A percentile compares a stretch with the other conserved stretches of the same genome.
Evolutionary conservation across 768 basidiomycete species (phyloP).

Genomic region (Lanmaoa pseudosensibilis): DNA sequence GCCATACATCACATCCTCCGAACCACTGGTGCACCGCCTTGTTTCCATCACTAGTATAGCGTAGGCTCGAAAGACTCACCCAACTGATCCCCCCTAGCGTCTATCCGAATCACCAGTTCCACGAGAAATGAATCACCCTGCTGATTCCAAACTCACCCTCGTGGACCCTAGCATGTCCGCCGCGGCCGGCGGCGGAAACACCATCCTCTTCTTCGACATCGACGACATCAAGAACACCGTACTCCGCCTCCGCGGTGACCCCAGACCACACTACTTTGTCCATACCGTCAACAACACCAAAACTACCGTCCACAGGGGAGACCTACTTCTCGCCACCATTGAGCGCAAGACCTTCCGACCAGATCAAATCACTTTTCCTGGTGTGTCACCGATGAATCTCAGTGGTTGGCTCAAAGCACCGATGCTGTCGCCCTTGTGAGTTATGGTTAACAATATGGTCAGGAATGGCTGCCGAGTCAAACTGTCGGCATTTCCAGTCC

Average conservation of each 20-base stretch:
- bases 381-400: neutral
- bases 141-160: neutral
- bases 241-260: neutral
- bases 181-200: no score
- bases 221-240: conserved; percentile 5
- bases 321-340: neutral
- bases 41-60: no score
- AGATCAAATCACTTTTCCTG: conserved; percentile 2
- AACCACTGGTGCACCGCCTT: no score
- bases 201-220: neutral
- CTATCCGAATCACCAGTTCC: neutral
- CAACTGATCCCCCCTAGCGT: neutral
- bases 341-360: neutral
- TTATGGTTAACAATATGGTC: no score
- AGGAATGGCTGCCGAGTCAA: neutral
- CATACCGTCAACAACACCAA: neutral
- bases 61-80: no score
- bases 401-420: no score
- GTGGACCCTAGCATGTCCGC: no score
- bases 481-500: neutral
- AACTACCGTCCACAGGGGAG: neutral
- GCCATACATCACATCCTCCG: no score
- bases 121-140: neutral
- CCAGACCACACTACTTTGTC: conserved; percentile 1
- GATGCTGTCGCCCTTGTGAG: no score